These are phyloP conservation scores for Periconia digitata DNA, from an alignment of 2,329 filamentous ascomycete species.

Conservation along the genomic window DNA sequence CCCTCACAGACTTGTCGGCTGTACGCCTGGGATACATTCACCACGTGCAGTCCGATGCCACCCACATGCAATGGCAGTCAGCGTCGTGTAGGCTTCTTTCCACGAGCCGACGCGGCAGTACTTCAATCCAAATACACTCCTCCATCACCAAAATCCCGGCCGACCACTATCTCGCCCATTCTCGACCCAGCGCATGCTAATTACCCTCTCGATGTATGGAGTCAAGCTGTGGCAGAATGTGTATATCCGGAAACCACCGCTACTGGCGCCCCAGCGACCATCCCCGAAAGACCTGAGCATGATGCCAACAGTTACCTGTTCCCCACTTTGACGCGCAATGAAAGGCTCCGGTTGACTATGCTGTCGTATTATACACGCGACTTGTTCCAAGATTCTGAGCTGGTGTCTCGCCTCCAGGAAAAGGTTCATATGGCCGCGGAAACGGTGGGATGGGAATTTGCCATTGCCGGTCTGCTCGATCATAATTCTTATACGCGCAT, in stretches of 20 bases:
- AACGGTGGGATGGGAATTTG: constrained; percentile 50
- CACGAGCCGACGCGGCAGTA: constrained; percentile 28
- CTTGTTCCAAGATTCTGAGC: constrained; percentile 43
- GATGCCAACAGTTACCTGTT: constrained; percentile 35
- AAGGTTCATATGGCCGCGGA: constrained; percentile 47
- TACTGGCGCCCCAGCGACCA: constrained; percentile 17
- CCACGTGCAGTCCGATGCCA: background rate
- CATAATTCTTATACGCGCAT: constrained; percentile 48
- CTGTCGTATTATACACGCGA: constrained; percentile 51
- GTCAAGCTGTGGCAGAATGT: constrained; percentile 10
- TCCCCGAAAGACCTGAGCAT: constrained; percentile 18
- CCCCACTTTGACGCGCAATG: constrained; percentile 39
- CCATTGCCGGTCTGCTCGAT: constrained; percentile 49
- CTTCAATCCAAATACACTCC: constrained; percentile 21
- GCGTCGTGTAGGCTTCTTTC: constrained; percentile 19
- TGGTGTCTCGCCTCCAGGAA: constrained; percentile 47
- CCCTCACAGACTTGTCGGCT: too few relatives aligned
- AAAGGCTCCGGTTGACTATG: constrained; percentile 41
- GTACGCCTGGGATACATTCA: too few relatives aligned
- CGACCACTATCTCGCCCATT: constrained; percentile 22
- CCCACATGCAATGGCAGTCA: background rate
- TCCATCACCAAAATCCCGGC: constrained; percentile 18
- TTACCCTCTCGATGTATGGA: constrained; percentile 20
- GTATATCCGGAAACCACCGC: constrained; percentile 20
- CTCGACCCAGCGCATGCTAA: constrained; percentile 23